Evolutionary conservation across 495 filamentous ascomycete genomes (phyloP), one percentile per base, ranked within the genome.

Genomic region (Talaromyces nanjingensis): DNA sequence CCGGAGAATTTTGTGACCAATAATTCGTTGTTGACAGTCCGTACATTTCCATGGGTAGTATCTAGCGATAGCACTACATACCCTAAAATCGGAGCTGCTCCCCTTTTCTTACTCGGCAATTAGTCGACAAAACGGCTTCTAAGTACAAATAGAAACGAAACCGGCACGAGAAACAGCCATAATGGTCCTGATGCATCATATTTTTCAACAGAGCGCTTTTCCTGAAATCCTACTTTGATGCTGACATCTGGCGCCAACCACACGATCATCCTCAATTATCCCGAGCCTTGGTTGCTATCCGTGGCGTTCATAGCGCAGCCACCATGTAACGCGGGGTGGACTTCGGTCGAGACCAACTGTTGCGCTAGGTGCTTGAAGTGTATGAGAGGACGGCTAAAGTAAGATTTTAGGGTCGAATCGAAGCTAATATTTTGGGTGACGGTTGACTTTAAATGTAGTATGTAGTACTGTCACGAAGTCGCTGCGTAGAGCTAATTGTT

Each of bases 251-350:
- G 27, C 54, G 6, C 56, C n/a, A 59, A 59, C 53, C 16, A 56
- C 29, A 11, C 53, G 7, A 56, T 56, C 29, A 33, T 59, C 31
- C 31, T 22, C 16, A 59, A 37, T 24, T 18, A 25, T 59, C 56
- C 56, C 56, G 56, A 59, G 6, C 14, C 31, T 59, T 37, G 56
- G 56, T 59, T 37, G 31, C 56, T 59, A 37, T 37, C 6, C 31
- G 56, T 59, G 56, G 56, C 56, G 56, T 59, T 25, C 27, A 29
- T 59, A 22, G 56, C 56, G 56, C 56, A 56, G 56, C 56, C 56
- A 37, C 56, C 56, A 59, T 59, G 56, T 59, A 59, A 59, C 27
- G 56, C 56, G 27, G 56, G 31, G 56, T 37, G 27, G n/a, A 37
- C 31, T 24, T 7, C 6, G 29, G 31, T 37, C 31, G 27, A 37